These are phyloP conservation scores for Boeremia exigua DNA, from an alignment of 2,329 filamentous ascomycete species.

Conservation along the genomic window DNA sequence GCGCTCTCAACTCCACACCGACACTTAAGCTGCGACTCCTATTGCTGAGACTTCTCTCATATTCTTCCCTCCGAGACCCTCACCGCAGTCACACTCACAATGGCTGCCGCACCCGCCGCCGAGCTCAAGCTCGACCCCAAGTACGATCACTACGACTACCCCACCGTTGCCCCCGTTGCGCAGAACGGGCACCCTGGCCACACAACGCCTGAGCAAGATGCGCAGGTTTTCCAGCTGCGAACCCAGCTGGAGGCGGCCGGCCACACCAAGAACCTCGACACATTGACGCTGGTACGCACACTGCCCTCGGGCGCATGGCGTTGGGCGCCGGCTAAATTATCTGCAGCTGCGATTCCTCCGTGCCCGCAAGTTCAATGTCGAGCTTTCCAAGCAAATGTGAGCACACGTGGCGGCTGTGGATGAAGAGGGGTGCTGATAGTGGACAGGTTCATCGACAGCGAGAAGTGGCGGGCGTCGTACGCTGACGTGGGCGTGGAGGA, in stretches of 20 bases:
- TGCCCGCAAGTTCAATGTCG: slow-evolving; percentile 93
- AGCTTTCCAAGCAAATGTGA: slow-evolving; percentile 85
- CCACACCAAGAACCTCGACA: slow-evolving; percentile 85
- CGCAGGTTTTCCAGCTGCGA: slow-evolving; percentile 84
- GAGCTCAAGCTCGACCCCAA: slow-evolving; percentile 73
- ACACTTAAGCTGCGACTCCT: slow-evolving; percentile 17
- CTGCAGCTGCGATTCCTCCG: slow-evolving; percentile 83
- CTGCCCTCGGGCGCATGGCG: neutral
- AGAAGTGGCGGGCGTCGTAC: slow-evolving; percentile 89
- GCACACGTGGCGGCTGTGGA: slow-evolving; percentile 39
- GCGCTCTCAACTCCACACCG: slow-evolving; percentile 21
- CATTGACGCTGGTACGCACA: slow-evolving; percentile 77
- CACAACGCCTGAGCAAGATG: slow-evolving; percentile 85
- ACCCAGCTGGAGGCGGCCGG: slow-evolving; percentile 83
- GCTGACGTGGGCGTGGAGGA: slow-evolving; percentile 73
- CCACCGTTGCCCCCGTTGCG: slow-evolving; percentile 73
- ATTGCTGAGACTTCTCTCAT: slow-evolving; percentile 17
- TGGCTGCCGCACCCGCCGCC: slow-evolving; percentile 37
- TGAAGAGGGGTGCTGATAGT: slow-evolving; percentile 29
- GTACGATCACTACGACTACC: slow-evolving; percentile 96
- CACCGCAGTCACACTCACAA: slow-evolving; percentile 25
- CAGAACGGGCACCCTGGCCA: slow-evolving; percentile 85
- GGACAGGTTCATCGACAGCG: slow-evolving; percentile 83
- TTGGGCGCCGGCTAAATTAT: slow-evolving; percentile 25
- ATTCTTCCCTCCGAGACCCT: slow-evolving; percentile 2